Evolutionary conservation across 805 yeast genomes (phyloP).

Genomic region (Saccharomycopsis synnaedendra): DNA sequence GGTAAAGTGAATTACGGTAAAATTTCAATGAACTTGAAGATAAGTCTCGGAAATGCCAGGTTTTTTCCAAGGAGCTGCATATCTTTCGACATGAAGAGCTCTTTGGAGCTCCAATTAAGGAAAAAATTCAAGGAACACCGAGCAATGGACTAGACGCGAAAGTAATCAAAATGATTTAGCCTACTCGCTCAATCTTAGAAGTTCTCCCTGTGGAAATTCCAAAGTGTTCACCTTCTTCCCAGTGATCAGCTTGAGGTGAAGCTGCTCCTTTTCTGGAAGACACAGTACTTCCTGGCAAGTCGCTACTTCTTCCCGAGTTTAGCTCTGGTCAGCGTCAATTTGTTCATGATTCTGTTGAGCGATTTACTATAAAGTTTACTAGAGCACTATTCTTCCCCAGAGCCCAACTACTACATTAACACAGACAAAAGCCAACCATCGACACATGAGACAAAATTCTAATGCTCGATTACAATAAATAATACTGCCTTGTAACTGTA

Average conservation of each 20-base stretch:
- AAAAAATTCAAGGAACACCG: constrained; percentile 74
- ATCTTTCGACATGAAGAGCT: constrained; percentile 72
- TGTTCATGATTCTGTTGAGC: constrained; percentile 44
- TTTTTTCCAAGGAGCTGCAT: constrained; percentile 31
- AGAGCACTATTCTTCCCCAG: too few species aligned
- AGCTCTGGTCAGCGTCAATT: constrained; percentile 43
- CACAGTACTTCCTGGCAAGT: constrained; percentile 46
- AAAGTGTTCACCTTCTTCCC: constrained; percentile 84
- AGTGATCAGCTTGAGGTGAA: constrained; percentile 62
- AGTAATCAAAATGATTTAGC: constrained; percentile 52
- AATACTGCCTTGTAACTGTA: too few species aligned
- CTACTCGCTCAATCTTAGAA: constrained; percentile 59
- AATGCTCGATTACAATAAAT: too few species aligned
- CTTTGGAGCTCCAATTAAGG: constrained; percentile 80
- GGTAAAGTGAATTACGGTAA: too few species aligned
- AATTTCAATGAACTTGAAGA: too few species aligned
- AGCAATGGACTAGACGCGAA: constrained; percentile 38
- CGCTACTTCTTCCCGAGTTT: constrained; percentile 49
- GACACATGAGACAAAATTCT: too few species aligned
- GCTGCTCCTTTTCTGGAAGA: constrained; percentile 65
- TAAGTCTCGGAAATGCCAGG: constrained; percentile 18
- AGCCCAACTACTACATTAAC: too few species aligned
- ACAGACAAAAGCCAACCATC: too few species aligned
- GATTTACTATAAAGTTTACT: too few species aligned
- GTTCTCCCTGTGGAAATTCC: constrained; percentile 52